Evolutionary conservation across 495 filamentous ascomycete genomes (phyloP).

Genomic region (Lichina pygmaea): DNA sequence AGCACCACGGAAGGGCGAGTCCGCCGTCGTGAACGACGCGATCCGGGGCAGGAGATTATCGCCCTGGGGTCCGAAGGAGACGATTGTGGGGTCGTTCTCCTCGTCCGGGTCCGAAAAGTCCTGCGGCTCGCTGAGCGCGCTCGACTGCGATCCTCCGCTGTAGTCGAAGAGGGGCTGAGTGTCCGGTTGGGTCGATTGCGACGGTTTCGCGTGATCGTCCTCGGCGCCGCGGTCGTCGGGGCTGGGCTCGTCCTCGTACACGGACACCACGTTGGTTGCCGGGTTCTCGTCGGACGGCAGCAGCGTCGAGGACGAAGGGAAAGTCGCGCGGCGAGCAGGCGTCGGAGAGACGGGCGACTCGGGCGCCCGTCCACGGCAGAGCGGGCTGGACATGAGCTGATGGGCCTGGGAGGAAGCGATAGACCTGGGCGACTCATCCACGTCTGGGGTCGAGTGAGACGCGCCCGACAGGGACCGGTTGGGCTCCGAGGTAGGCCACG

Average conservation of each 20-base stretch:
- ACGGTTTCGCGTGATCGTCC: constrained; percentile 8
- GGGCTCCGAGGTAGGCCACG: constrained; percentile 47
- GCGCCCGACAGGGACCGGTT: constrained; percentile 33
- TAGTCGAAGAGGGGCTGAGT: constrained; percentile 5
- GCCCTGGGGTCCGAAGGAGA: constrained; percentile 72
- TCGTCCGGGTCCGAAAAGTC: constrained; percentile 59
- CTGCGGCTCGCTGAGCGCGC: constrained; percentile 27
- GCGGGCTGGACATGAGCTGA: constrained; percentile 31
- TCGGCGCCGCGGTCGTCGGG: constrained; percentile 7
- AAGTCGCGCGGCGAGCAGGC: constrained; percentile 19
- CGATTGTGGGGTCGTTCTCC: constrained; percentile 76
- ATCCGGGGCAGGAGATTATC: constrained; percentile 56
- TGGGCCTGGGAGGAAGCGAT: constrained; percentile 11
- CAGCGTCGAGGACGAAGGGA: constrained; percentile 15
- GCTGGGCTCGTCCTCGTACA: constrained; percentile 28
- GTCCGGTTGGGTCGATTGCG: constrained; percentile 9
- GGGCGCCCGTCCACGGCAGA: constrained; percentile 30
- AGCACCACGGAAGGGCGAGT: constrained; percentile 20
- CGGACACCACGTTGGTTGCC: constrained; percentile 22
- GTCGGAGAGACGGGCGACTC: constrained; percentile 52
- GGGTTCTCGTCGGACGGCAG: constrained; percentile 16
- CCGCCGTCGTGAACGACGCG: constrained; percentile 36
- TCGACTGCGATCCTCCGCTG: constrained; percentile 19
- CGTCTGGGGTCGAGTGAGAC: constrained; percentile 45
- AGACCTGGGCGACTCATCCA: constrained; percentile 19